A percentile compares a stretch with the other conserved stretches of the same genome.
These are phyloP conservation scores for Yarrowia alimentaria DNA, from an alignment of 805 yeast genomes.

Conservation along the genomic window DNA sequence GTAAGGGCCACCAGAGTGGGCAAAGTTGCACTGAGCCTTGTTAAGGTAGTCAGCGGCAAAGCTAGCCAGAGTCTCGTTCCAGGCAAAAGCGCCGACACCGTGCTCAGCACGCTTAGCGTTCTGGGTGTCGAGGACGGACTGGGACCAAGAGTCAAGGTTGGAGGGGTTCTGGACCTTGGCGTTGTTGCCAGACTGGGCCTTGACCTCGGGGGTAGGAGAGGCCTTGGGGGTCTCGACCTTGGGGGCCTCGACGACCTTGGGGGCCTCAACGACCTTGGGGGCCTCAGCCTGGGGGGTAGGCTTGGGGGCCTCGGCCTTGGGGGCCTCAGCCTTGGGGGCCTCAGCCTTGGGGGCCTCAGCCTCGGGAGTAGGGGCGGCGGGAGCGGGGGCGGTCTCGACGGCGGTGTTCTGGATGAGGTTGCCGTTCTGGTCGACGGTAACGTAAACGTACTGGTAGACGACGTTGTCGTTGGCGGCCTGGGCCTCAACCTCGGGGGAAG, in stretches of 20 bases:
- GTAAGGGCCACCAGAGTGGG: constrained; percentile 64
- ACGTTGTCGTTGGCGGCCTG: constrained; percentile 22
- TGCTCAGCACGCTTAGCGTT: constrained; percentile 36
- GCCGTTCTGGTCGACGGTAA: constrained; percentile 45
- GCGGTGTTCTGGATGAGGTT: constrained; percentile 36
- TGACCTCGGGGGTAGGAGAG: constrained; percentile 3
- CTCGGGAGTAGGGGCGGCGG: constrained; percentile 1
- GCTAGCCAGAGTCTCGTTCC: constrained; percentile 54
- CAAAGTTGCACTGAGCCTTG: constrained; percentile 50
- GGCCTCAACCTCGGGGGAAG: constrained; percentile 27
- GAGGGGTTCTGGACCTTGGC: neutral
- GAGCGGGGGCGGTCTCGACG: constrained; percentile 16
- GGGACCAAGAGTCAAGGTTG: constrained; percentile 29
- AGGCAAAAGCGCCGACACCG: constrained; percentile 44
- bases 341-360: neutral
- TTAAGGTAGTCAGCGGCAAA: constrained; percentile 57
- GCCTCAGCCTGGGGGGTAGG: constrained; percentile 3
- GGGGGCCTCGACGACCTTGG: constrained; percentile 12
- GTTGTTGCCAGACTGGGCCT: constrained; percentile 14
- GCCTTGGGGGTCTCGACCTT: neutral
- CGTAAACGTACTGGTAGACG: constrained; percentile 47
- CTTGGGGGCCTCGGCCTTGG: constrained; percentile 1
- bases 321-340: constrained; percentile 8
- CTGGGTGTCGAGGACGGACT: constrained; percentile 33
- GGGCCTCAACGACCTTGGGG: constrained; percentile 1